These are phyloP conservation scores for Astrephomene gubernaculifera DNA, from an alignment of 139 green algal species.

Conservation along the genomic window DNA sequence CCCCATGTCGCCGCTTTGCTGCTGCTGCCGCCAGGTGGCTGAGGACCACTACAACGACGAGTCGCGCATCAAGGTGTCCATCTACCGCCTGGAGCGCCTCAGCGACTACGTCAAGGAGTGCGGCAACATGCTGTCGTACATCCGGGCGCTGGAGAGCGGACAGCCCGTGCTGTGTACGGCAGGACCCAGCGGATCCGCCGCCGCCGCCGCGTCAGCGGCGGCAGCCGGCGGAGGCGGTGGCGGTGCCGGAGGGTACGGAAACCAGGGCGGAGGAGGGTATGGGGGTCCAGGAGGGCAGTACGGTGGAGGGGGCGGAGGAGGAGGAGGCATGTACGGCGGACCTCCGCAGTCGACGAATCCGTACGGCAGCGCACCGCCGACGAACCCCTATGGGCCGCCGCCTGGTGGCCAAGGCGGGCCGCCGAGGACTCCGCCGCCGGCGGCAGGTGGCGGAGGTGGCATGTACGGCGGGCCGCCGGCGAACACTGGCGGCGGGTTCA, in stretches of 20 bases:
- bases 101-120: constrained; percentile 43
- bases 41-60: constrained; percentile 95
- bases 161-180: constrained; percentile 6
- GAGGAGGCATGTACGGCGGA: constrained; percentile 13
- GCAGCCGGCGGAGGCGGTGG: not conserved
- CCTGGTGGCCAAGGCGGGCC: not conserved
- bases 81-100: constrained; percentile 49
- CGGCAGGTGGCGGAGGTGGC: not conserved
- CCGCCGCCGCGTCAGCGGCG: not conserved
- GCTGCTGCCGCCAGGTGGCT: constrained; percentile 77
- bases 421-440: not conserved
- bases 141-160: constrained; percentile 26
- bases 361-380: constrained; percentile 14
- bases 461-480: constrained; percentile 1
- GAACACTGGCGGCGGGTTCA: not conserved
- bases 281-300: not conserved
- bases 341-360: constrained; percentile 11
- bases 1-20: too few species aligned
- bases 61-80: constrained; percentile 74
- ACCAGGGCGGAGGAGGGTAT: not conserved
- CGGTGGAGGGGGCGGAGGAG: not conserved
- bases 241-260: not conserved
- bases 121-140: constrained; percentile 27
- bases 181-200: not conserved
- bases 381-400: constrained; percentile 28